A percentile compares a stretch with the other conserved stretches of the same genome.
These are phyloP conservation scores for Podospora sp. DNA, from an alignment of 495 filamentous ascomycete species.

Conservation along the genomic window DNA sequence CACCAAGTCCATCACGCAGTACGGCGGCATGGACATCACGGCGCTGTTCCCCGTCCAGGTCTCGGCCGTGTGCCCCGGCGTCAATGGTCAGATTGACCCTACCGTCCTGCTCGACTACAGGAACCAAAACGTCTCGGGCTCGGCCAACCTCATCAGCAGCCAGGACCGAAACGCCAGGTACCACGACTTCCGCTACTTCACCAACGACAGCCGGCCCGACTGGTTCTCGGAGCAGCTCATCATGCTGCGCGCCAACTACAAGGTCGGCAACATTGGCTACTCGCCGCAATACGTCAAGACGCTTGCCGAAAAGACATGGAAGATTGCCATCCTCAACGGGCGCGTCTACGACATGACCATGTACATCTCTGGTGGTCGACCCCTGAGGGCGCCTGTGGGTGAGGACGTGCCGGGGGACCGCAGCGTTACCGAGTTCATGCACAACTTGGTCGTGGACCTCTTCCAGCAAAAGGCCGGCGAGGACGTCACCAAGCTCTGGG, in stretches of 20 bases:
- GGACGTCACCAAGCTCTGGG: slow-evolving; percentile 85
- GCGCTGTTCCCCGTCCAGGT: slow-evolving; percentile 93
- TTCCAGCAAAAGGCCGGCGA: slow-evolving; percentile 74
- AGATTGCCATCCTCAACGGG: slow-evolving; percentile 77
- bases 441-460: slow-evolving; percentile 68
- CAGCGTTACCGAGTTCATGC: slow-evolving; percentile 81
- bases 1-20: slow-evolving; percentile 66
- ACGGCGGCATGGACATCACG: slow-evolving; percentile 84
- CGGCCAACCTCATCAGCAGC: slow-evolving; percentile 61
- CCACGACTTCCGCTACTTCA: slow-evolving; percentile 90
- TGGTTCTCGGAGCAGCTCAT: slow-evolving; percentile 91
- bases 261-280: slow-evolving; percentile 88
- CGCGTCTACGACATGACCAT: slow-evolving; percentile 89
- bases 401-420: slow-evolving; percentile 46
- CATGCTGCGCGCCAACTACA: slow-evolving; percentile 73
- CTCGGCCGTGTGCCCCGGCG: slow-evolving; percentile 84
- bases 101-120: slow-evolving; percentile 81
- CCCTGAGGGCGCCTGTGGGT: slow-evolving; percentile 57
- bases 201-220: slow-evolving; percentile 77
- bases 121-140: slow-evolving; percentile 71
- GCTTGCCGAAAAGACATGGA: slow-evolving; percentile 62
- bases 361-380: slow-evolving; percentile 78
- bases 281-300: slow-evolving; percentile 73
- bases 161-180: slow-evolving; percentile 76
- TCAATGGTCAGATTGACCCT: slow-evolving; percentile 60